These are phyloP conservation scores for Withania somnifera DNA, from an alignment of 305 asterid species.

Conservation along the genomic window DNA sequence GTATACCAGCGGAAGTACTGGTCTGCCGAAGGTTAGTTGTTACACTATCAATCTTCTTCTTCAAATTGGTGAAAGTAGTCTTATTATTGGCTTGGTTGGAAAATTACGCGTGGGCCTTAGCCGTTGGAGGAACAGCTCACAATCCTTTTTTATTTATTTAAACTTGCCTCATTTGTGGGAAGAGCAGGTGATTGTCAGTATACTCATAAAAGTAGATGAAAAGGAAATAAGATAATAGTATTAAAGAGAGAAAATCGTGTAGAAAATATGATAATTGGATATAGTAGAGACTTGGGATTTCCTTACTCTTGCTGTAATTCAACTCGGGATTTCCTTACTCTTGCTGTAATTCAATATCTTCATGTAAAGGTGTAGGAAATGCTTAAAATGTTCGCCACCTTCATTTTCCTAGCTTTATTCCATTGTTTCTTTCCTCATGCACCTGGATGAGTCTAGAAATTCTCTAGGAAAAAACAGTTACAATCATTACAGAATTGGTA, in stretches of 20 bases:
- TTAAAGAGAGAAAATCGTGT: not conserved
- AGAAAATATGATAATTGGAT: not conserved
- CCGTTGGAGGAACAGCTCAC: not conserved
- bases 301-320: not conserved
- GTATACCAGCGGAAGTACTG: conserved; percentile 99
- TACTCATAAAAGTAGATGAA: conserved; percentile 1
- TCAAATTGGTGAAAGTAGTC: not conserved
- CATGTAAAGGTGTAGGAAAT: not conserved
- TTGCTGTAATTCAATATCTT: not conserved
- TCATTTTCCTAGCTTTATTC: not conserved
- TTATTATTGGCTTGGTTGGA: not conserved
- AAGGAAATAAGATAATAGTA: not conserved
- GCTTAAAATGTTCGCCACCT: not conserved
- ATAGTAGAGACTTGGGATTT: not conserved
- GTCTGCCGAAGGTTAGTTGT: conserved; percentile 81
- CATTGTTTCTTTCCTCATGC: not conserved
- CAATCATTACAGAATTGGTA: not conserved
- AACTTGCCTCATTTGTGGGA: not conserved
- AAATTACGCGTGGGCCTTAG: not conserved
- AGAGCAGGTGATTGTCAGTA: not conserved
- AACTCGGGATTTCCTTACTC: not conserved
- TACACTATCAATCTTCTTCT: not conserved
- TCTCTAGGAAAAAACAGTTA: not conserved
- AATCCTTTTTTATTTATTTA: not conserved
- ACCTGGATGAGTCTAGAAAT: not conserved